phyloP scores from a whole-genome alignment of 176 grass and related monocot species.

The Aegilops umbellulata region DNA sequence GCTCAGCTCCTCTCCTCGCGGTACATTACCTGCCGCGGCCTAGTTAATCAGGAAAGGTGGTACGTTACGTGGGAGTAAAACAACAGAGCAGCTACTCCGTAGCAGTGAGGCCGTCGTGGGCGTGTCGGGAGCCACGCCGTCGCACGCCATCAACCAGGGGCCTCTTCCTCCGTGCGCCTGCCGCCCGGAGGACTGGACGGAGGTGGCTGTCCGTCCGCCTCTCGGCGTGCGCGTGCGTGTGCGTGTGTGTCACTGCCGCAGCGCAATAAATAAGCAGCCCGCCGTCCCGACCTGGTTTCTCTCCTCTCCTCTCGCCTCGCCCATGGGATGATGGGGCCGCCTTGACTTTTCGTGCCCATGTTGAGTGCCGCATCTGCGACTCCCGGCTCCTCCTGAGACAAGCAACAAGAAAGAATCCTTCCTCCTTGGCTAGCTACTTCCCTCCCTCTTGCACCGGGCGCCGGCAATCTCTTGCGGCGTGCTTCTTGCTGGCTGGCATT shows the following conservation, averaged over 20 bases:
- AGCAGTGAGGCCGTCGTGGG: slow-evolving; percentile 6
- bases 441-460: background rate
- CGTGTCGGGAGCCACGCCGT: slow-evolving; percentile 19
- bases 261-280: slow-evolving; percentile 46
- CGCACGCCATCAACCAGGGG: background rate
- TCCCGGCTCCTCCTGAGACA: slow-evolving; percentile 8
- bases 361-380: slow-evolving; percentile 28
- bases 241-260: slow-evolving; percentile 21
- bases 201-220: slow-evolving; percentile 8
- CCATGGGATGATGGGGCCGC: slow-evolving; percentile 12
- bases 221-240: slow-evolving; percentile 15
- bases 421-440: background rate
- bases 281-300: background rate
- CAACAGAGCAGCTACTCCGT: background rate
- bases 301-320: background rate
- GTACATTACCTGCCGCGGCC: background rate
- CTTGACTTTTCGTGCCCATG: slow-evolving; percentile 40
- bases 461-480: background rate
- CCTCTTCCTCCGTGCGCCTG: slow-evolving; percentile 25
- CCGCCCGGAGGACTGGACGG: background rate
- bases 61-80: background rate
- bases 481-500: slow-evolving; percentile 14
- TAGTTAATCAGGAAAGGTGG: background rate
- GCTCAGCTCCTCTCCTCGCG: background rate
- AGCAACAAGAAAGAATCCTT: background rate